These are phyloP conservation scores for Psophocarpus tetragonolobus DNA, from an alignment of 306 rosid genomes.

Conservation along the genomic window DNA sequence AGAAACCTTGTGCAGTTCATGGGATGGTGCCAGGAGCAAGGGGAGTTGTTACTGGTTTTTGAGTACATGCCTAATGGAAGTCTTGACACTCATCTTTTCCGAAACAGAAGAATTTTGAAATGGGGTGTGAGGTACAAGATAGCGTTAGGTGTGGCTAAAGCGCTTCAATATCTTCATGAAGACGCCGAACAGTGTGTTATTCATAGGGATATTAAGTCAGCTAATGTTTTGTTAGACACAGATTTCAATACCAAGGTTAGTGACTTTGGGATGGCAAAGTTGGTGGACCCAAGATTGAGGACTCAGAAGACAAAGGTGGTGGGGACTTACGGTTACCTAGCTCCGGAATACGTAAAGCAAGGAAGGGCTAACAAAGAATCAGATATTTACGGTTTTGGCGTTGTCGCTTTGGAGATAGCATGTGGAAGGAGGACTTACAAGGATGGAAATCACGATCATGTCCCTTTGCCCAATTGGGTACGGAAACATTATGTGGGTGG, in stretches of 20 bases:
- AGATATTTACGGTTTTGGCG: slow-evolving; percentile 54
- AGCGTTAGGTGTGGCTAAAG: slow-evolving; percentile 38
- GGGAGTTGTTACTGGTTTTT: slow-evolving; percentile 32
- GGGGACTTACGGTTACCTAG: too few relatives aligned
- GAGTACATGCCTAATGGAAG: slow-evolving; percentile 46
- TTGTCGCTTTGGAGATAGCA: slow-evolving; percentile 55
- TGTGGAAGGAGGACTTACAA: slow-evolving; percentile 43
- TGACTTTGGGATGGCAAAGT: slow-evolving; percentile 52
- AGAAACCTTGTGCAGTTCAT: slow-evolving; percentile 47
- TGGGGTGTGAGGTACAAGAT: slow-evolving; percentile 42
- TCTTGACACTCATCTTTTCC: slow-evolving; percentile 45
- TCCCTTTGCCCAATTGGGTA: slow-evolving; percentile 21
- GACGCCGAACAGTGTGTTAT: slow-evolving; percentile 48
- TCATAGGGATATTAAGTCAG: slow-evolving; percentile 53
- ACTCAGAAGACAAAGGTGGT: slow-evolving; percentile 21
- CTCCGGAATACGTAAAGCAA: too few relatives aligned
- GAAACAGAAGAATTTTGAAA: slow-evolving; percentile 13
- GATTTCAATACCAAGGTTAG: slow-evolving; percentile 49
- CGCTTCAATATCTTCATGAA: slow-evolving; percentile 54
- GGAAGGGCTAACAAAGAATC: not conserved
- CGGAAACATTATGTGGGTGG: slow-evolving; percentile 34
- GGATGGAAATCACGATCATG: slow-evolving; percentile 17
- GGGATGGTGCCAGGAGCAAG: slow-evolving; percentile 52
- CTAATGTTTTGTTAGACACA: slow-evolving; percentile 44
- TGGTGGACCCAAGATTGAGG: slow-evolving; percentile 36